These are phyloP conservation scores for Kondoa malvinella DNA, from an alignment of 768 basidiomycete genomes.

Conservation along the genomic window DNA sequence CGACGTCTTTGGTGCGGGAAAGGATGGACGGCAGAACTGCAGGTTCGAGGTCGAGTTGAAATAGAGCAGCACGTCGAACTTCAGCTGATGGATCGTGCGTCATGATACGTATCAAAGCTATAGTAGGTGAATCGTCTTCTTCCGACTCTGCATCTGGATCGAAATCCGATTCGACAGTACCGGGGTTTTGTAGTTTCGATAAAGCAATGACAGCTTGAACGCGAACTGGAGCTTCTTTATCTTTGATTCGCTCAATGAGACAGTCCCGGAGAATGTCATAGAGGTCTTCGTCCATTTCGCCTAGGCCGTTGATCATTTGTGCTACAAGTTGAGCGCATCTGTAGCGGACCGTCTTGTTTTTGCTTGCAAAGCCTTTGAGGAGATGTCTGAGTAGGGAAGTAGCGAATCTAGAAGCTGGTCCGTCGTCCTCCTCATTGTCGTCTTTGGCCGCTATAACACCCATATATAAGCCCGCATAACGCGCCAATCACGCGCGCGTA, in stretches of 20 bases:
- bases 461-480: slow-evolving; percentile 1
- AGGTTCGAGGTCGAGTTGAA: slow-evolving; percentile 48
- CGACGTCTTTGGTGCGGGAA: slow-evolving; percentile 60
- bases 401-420: slow-evolving; percentile 51
- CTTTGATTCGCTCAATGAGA: slow-evolving; percentile 54
- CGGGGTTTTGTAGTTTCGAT: slow-evolving; percentile 50
- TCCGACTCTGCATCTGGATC: slow-evolving; percentile 35
- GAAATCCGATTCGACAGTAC: slow-evolving; percentile 36
- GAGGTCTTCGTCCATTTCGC: slow-evolving; percentile 65
- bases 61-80: slow-evolving; percentile 61
- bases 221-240: slow-evolving; percentile 62
- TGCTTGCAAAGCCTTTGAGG: slow-evolving; percentile 59
- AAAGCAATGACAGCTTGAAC: slow-evolving; percentile 65
- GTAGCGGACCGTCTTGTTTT: slow-evolving; percentile 72
- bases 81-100: slow-evolving; percentile 60
- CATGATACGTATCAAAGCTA: slow-evolving; percentile 52
- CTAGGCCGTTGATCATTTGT: slow-evolving; percentile 60
- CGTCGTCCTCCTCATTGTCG: slow-evolving; percentile 43
- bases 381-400: slow-evolving; percentile 52
- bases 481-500: slow-evolving; percentile 30
- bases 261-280: slow-evolving; percentile 46
- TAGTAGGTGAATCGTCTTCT: slow-evolving; percentile 37
- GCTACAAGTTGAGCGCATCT: slow-evolving; percentile 59
- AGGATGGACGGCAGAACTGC: slow-evolving; percentile 51
- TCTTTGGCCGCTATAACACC: slow-evolving; percentile 24